Conservation (phyloP, 75 land plant genomes). For the Cryptomeria japonica region DNA sequence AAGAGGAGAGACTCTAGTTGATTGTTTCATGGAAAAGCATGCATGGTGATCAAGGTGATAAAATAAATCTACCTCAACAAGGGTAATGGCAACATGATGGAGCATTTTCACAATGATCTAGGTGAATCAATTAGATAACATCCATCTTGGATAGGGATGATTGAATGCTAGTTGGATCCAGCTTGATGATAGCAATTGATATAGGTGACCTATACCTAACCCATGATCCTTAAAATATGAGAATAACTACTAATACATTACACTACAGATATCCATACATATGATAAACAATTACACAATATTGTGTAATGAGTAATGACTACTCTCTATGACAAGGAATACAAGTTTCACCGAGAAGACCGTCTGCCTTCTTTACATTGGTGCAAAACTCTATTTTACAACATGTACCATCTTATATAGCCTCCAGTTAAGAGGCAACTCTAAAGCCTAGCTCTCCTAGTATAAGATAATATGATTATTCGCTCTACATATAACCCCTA, state of each 20-base stretch:
- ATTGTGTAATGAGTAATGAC: too few relatives aligned
- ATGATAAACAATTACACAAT: too few relatives aligned
- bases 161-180: neutral
- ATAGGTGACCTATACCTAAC: neutral
- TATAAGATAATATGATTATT: too few relatives aligned
- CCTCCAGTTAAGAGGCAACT: too few relatives aligned
- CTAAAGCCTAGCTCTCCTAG: too few relatives aligned
- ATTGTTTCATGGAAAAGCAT: too few relatives aligned
- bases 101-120: neutral
- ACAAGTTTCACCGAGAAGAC: too few relatives aligned
- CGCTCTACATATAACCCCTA: too few relatives aligned
- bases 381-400: too few relatives aligned
- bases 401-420: too few relatives aligned
- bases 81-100: neutral
- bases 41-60: neutral
- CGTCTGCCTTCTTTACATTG: too few relatives aligned
- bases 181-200: neutral
- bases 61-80: neutral
- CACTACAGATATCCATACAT: neutral
- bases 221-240: neutral
- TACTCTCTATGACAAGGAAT: too few relatives aligned
- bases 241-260: neutral
- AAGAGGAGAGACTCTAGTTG: neutral
- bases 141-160: neutral
- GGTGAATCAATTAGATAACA: neutral